phyloP scores from a whole-genome alignment of 1,284 basidiomycete genomes.

The Leccinum griseonigrum region DNA sequence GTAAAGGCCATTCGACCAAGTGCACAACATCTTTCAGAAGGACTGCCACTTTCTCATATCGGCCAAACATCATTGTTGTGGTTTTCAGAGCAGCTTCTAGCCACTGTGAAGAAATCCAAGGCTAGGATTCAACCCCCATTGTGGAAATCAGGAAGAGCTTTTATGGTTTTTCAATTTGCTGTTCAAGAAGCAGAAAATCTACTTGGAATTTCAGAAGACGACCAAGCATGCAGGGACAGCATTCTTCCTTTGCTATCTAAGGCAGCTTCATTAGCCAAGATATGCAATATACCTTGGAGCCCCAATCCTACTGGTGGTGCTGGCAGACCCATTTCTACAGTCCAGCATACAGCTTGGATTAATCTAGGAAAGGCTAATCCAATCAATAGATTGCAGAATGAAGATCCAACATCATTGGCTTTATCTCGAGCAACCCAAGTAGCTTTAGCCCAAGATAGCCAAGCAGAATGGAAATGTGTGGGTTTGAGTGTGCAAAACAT shows the following conservation, averaged over 20 bases:
- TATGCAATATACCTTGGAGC: background rate
- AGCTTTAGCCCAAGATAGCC: background rate
- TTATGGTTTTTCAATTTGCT: background rate
- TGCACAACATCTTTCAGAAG: background rate
- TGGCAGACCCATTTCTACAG: no score
- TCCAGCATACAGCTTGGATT: background rate
- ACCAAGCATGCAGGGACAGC: background rate
- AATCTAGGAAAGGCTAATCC: background rate
- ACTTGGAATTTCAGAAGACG: background rate
- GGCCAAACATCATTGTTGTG: background rate
- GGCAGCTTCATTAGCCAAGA: background rate
- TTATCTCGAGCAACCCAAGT: background rate
- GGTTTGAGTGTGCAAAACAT: background rate
- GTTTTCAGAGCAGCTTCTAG: background rate
- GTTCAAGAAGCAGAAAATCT: background rate
- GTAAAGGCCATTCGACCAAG: background rate
- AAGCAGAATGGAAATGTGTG: background rate
- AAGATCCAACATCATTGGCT: background rate
- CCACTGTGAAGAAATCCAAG: background rate
- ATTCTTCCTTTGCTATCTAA: background rate
- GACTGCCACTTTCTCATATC: background rate
- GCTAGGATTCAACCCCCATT: background rate
- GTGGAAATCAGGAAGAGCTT: background rate
- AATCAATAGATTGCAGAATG: background rate
- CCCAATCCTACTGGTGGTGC: background rate